Base-by-base conservation (phyloP, 2,329 filamentous ascomycete genomes). In the Chaetomium strumarium region DNA sequence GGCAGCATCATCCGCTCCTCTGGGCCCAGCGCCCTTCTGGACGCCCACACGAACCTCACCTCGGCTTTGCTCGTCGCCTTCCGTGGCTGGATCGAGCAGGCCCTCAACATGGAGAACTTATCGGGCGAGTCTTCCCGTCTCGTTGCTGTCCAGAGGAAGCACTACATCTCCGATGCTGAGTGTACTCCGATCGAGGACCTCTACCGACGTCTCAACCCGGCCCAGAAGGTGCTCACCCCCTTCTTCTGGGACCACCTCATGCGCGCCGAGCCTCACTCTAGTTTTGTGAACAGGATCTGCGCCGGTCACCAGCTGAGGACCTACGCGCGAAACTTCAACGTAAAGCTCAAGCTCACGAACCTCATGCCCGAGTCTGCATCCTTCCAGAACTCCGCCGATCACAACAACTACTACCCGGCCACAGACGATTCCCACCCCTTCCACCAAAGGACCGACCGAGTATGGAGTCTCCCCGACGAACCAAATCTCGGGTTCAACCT, bases 141-240 rank as follows among this genome's bases (percentile, higher is more conserved):
- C 8, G 49, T 71, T 20, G 70, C 72, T 13, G 46, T 61, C 3
- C 67, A 73, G 38, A 68, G 72, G 14, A 60, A 62, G 2, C 67
- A 66, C n/a, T 73, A 72, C 50, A 61, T 73, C 11, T 59, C 68
- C 24, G 59, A 61, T 1, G 47, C 46, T 20, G 61, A 70, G n/a
- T 67, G 64, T 30, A 42, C 58, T 1, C 38, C 33, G 10, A 52
- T 69, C 5, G 5, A 37, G 1, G 7, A 45, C 1, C 62, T 70
- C 19, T 62, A 70, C 38, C 3, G 11, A 0, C 16, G 36, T 0
- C 58, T 71, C 9, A 67, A 66, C 19, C 53, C 63, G 14, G 53
- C 57, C 1, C 72, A 75, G 49, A 67, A 65, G 39, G 63, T 59
- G 46, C 55, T 74, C 2, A 67, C 67, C 14, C 64, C 71, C 1